Conservation (phyloP, 2,329 filamentous ascomycete species). For the Diplocarpon rosae region DNA sequence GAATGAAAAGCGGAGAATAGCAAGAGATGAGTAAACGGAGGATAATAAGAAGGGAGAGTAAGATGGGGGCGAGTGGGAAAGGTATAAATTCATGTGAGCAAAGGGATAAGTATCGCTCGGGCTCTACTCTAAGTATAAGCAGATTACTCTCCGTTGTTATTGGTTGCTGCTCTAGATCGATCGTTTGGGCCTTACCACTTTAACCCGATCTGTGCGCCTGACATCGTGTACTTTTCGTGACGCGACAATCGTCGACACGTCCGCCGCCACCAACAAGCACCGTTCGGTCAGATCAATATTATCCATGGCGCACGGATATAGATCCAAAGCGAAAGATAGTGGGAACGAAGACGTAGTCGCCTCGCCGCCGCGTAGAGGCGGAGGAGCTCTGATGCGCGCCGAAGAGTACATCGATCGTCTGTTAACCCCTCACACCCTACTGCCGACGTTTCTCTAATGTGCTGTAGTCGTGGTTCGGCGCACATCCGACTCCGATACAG, state of each 20-base stretch:
- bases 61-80: too few species aligned
- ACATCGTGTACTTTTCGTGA: background rate
- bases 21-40: too few species aligned
- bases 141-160: too few species aligned
- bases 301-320: background rate
- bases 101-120: too few species aligned
- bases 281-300: background rate
- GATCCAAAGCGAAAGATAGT: too few species aligned
- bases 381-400: constrained; percentile 5
- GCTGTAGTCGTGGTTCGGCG: constrained; percentile 18
- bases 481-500: constrained; percentile 13
- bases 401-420: constrained; percentile 23
- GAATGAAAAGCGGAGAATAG: too few species aligned
- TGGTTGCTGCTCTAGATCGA: too few species aligned
- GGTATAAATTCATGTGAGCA: too few species aligned
- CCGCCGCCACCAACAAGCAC: background rate
- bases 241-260: background rate
- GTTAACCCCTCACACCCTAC: background rate
- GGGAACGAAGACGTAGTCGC: background rate
- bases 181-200: background rate
- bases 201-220: background rate
- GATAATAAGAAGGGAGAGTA: too few species aligned
- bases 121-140: too few species aligned
- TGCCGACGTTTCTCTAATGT: background rate
- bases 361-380: background rate